Evolutionary conservation across 768 basidiomycete species (phyloP).

Genomic region (Trametes cinnabarina): DNA sequence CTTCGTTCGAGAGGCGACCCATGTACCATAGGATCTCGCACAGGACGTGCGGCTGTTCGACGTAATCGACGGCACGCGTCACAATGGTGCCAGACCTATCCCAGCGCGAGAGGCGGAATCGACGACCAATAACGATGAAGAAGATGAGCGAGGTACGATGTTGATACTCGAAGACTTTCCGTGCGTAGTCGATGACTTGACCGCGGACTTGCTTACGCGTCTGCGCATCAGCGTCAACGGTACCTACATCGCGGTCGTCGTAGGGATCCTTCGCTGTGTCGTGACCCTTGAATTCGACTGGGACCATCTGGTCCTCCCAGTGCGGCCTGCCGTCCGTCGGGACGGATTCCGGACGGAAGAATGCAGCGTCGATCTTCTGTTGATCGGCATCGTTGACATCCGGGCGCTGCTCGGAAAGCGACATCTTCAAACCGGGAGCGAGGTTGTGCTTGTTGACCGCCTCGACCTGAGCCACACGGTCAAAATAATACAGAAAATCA

Average conservation of each 20-base stretch:
- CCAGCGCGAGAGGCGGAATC: constrained; percentile 4
- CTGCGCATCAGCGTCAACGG: background rate
- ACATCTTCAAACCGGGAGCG: background rate
- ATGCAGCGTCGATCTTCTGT: constrained; percentile 4
- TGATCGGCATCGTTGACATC: background rate
- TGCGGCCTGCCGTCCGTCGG: constrained; percentile 4
- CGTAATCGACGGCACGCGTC: constrained; percentile 1
- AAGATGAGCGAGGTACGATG: background rate
- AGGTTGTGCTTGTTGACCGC: background rate
- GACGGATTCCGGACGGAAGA: background rate
- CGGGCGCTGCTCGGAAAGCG: background rate
- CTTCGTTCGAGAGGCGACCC: background rate
- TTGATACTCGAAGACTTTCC: background rate
- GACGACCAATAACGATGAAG: background rate
- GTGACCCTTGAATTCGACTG: constrained; percentile 3
- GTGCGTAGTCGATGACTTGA: background rate
- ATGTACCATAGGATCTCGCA: background rate
- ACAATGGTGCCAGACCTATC: constrained; percentile 6
- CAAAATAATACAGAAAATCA: too few relatives aligned
- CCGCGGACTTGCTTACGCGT: background rate
- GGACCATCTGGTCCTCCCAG: constrained; percentile 10
- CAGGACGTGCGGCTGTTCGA: background rate
- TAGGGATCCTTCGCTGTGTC: background rate
- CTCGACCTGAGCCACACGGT: background rate
- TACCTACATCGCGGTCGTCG: background rate